These are phyloP conservation scores for Kwoniella botswanensis DNA, from an alignment of 768 basidiomycete species.

Conservation along the genomic window DNA sequence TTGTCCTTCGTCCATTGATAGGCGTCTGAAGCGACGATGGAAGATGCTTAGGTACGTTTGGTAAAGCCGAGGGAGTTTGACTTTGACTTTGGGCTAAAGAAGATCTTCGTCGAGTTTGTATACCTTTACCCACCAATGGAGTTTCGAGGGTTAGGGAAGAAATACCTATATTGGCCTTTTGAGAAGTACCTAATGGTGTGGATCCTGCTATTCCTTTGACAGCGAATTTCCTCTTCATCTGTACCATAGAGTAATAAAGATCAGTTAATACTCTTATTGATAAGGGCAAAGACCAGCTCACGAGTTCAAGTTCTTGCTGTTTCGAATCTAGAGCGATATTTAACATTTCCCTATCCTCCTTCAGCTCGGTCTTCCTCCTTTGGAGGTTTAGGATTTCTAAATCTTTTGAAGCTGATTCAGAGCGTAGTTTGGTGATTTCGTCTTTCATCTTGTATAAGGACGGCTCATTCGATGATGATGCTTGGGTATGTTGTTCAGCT, in stretches of 20 bases:
- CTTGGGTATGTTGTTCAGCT: conserved; percentile 4
- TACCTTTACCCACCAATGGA: conserved; percentile 10
- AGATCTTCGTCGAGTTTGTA: conserved; percentile 27
- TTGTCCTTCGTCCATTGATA: not conserved
- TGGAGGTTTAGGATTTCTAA: conserved; percentile 74
- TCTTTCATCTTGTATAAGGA: not conserved
- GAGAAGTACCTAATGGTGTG: conserved; percentile 35
- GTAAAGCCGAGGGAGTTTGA: conserved; percentile 15
- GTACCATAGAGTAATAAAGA: not conserved
- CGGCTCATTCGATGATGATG: not conserved
- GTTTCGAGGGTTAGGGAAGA: conserved; percentile 10
- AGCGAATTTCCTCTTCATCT: conserved; percentile 56
- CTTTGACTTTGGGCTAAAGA: conserved; percentile 36
- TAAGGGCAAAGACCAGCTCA: conserved; percentile 59
- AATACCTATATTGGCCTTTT: conserved; percentile 14
- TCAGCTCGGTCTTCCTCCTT: conserved; percentile 70
- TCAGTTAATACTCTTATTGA: conserved; percentile 2
- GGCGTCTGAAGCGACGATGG: conserved; percentile 12
- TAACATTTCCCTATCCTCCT: conserved; percentile 79
- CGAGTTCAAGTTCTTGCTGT: conserved; percentile 90
- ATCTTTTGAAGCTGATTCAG: conserved; percentile 83
- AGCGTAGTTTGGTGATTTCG: conserved; percentile 62
- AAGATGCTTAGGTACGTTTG: conserved; percentile 2
- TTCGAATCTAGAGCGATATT: conserved; percentile 93
- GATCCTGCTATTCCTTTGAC: conserved; percentile 53